Evolutionary conservation across 2,329 filamentous ascomycete species (phyloP), one percentile per base, ranked within the genome.

Genomic region (Arthrobotrys entomopaga): DNA sequence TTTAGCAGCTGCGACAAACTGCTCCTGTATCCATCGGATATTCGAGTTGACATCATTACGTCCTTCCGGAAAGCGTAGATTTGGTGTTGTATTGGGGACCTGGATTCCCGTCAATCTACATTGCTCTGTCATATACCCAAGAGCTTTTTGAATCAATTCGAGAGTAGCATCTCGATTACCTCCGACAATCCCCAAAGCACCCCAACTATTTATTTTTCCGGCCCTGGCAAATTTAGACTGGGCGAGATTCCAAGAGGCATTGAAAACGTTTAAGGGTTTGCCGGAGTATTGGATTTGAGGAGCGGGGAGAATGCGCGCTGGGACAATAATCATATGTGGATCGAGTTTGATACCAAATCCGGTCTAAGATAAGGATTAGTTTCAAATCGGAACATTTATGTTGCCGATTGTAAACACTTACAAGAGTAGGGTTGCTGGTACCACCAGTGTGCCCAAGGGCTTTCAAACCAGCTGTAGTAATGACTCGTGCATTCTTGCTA

Each of bases 211-310:
- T 34, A 89, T 84, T 4, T 61, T 79, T 0, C 86, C 86, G 0
- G 85, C 78, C 56, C 82, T 86, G 7, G 83, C 81, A 52, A 93
- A 89, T 70, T 84, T 85, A 13, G 87, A 83, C 0, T 82, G 80
- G 0, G 77, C 81, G 83, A 94, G 86, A 78, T 93, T 92, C 91
- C 91, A 95, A 0, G 85, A 84, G 0, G 89, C 91, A n/a, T 82
- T 81, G 0, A 65, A 75, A 0, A 86, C 82, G 0, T 58, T 79
- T 4, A 85, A 61, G 4, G 71, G 61, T 15, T 48, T 75, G 19
- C 79, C 74, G 67, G 79, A 75, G 78, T 96, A 97, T 1, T 82
- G 80, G 26, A 96, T 82, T 0, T 76, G 78, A 0, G 92, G 92
- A 0, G 87, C 79, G 0, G 78, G 48, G 0, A 96, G 84, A 46